These are phyloP conservation scores for Fusarium palustre DNA, from an alignment of 2,329 filamentous ascomycete species.

Conservation along the genomic window DNA sequence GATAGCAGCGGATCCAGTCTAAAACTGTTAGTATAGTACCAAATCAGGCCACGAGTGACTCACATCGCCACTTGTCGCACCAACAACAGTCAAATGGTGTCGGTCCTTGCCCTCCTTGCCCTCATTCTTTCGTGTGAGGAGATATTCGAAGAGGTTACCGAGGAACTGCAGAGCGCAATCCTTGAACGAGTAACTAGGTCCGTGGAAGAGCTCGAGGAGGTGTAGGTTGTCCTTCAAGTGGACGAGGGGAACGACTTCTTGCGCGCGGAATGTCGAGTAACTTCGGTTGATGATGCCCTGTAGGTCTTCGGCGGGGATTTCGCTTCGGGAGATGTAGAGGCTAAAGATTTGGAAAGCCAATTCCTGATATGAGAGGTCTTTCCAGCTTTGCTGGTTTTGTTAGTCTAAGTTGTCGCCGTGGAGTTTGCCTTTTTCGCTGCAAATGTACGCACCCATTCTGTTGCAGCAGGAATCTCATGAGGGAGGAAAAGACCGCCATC, in stretches of 20 bases:
- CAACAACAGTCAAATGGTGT: conserved; percentile 87
- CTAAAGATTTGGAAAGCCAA: conserved; percentile 87
- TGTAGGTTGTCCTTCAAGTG: conserved; percentile 75
- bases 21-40: conserved; percentile 2
- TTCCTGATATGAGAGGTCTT: conserved; percentile 81
- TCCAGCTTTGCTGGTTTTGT: conserved; percentile 71
- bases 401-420: background rate
- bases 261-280: conserved; percentile 86
- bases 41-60: conserved; percentile 7
- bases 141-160: conserved; percentile 96
- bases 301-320: conserved; percentile 70
- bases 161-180: conserved; percentile 89
- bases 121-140: conserved; percentile 79
- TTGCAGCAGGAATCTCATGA: conserved; percentile 76
- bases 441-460: conserved; percentile 64
- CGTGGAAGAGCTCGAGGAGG: conserved; percentile 90
- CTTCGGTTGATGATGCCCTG: conserved; percentile 82
- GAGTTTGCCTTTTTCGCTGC: conserved; percentile 38
- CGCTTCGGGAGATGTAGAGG: conserved; percentile 78
- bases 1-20: conserved; percentile 92
- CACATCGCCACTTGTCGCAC: conserved; percentile 82
- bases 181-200: conserved; percentile 95
- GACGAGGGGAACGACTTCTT: conserved; percentile 76
- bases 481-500: conserved; percentile 91
- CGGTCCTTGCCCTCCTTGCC: conserved; percentile 66